phyloP scores from a whole-genome alignment of 176 grass and related monocot genomes.

The Melocanna baccifera region DNA sequence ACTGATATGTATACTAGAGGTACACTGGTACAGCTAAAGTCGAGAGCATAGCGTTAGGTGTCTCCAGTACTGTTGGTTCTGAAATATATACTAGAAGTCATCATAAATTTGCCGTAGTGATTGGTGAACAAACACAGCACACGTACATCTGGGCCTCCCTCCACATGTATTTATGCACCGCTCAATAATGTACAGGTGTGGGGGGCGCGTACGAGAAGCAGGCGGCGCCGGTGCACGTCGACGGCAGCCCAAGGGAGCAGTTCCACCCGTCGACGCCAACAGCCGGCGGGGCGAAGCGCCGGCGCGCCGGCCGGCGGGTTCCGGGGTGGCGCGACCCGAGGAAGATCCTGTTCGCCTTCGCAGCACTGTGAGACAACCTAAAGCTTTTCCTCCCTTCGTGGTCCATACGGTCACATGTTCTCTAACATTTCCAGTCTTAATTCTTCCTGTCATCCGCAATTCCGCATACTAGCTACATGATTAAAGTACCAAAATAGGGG shows the following conservation, averaged over 20 bases:
- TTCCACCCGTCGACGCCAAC: constrained; percentile 34
- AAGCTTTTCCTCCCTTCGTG: background rate
- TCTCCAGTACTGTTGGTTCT: background rate
- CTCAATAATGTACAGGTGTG: constrained; percentile 10
- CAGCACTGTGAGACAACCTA: constrained; percentile 33
- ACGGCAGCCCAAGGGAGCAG: constrained; percentile 12
- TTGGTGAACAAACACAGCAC: background rate
- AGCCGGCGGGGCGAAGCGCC: constrained; percentile 27
- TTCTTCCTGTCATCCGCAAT: background rate
- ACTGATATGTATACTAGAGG: background rate
- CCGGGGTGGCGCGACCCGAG: constrained; percentile 35
- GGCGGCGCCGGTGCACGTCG: background rate
- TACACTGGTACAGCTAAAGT: background rate
- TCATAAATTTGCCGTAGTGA: background rate
- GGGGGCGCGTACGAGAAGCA: constrained; percentile 30
- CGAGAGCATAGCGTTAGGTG: background rate
- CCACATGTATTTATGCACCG: background rate
- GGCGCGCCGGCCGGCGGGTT: constrained; percentile 23
- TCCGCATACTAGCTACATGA: background rate
- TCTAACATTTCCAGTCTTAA: background rate
- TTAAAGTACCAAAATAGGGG: background rate
- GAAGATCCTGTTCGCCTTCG: constrained; percentile 44
- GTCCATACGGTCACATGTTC: background rate
- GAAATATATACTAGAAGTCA: background rate
- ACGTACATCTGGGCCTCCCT: background rate